Percentiles rank a stretch among this genome's conserved stretches.
phyloP scores from a whole-genome alignment of 805 yeast species.

The Cyberlindnera maritima region DNA sequence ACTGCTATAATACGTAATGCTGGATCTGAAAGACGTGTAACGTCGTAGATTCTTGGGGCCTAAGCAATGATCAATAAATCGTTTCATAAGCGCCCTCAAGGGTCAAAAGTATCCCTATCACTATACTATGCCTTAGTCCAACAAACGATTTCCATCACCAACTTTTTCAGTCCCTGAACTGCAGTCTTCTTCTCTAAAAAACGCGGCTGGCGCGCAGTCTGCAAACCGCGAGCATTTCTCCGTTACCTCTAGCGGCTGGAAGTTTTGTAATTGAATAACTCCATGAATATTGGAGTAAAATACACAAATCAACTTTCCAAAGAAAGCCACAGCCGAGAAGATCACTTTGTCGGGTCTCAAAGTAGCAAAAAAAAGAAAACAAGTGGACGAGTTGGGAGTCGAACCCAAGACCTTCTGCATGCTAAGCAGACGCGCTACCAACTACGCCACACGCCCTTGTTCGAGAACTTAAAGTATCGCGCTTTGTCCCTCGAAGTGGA shows the following conservation, averaged over 20 bases:
- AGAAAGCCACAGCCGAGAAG: neutral
- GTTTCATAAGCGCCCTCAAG: too few species aligned
- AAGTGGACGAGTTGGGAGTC: conserved; percentile 75
- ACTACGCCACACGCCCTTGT: conserved; percentile 74
- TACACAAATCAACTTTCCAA: neutral
- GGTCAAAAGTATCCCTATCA: too few species aligned
- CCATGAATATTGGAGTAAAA: neutral
- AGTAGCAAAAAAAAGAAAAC: conserved; percentile 34
- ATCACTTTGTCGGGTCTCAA: conserved; percentile 1
- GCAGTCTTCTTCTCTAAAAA: neutral
- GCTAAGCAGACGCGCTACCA: conserved; percentile 82
- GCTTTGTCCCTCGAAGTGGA: too few species aligned
- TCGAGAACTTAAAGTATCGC: neutral
- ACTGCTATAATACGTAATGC: too few species aligned
- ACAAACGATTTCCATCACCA: neutral
- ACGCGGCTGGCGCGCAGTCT: neutral
- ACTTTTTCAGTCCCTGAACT: neutral
- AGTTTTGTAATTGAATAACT: too few species aligned
- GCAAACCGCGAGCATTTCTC: too few species aligned
- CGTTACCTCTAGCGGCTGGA: neutral
- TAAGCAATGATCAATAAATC: too few species aligned
- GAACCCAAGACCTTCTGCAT: conserved; percentile 79
- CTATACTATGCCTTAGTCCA: too few species aligned
- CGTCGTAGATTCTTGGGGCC: too few species aligned
- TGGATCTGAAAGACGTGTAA: too few species aligned